phyloP scores from a whole-genome alignment of 148 eudicot genomes.

The Silene latifolia region DNA sequence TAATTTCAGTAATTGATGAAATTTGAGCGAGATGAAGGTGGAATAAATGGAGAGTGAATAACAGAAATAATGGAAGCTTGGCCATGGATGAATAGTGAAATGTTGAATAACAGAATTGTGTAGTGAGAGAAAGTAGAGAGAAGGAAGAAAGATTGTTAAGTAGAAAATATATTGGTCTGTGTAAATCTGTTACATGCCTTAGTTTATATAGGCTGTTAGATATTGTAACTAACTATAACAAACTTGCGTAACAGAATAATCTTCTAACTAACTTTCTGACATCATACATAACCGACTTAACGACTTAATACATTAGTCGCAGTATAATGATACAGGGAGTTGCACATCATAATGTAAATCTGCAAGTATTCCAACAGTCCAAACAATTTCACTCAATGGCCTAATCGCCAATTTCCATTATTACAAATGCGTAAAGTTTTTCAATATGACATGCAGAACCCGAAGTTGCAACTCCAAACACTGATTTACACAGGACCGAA shows the following conservation, averaged over 20 bases:
- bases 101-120: background rate
- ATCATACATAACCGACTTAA: too few relatives aligned
- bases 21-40: constrained; percentile 4
- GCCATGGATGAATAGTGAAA: background rate
- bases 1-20: background rate
- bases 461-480: background rate
- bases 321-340: too few relatives aligned
- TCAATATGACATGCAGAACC: background rate
- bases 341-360: too few relatives aligned
- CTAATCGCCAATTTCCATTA: background rate
- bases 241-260: too few relatives aligned
- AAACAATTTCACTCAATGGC: background rate
- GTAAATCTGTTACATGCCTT: too few relatives aligned
- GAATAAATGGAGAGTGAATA: constrained; percentile 6
- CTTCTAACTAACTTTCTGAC: too few relatives aligned
- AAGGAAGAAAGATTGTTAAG: too few relatives aligned
- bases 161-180: too few relatives aligned
- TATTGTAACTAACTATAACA: too few relatives aligned
- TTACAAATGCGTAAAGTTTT: background rate
- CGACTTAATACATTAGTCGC: too few relatives aligned
- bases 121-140: background rate
- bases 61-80: background rate
- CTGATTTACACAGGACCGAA: background rate
- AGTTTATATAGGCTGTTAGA: too few relatives aligned
- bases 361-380: too few relatives aligned